These are phyloP conservation scores for Inonotus hispidus DNA, from an alignment of 1,284 basidiomycete genomes.

Conservation along the genomic window DNA sequence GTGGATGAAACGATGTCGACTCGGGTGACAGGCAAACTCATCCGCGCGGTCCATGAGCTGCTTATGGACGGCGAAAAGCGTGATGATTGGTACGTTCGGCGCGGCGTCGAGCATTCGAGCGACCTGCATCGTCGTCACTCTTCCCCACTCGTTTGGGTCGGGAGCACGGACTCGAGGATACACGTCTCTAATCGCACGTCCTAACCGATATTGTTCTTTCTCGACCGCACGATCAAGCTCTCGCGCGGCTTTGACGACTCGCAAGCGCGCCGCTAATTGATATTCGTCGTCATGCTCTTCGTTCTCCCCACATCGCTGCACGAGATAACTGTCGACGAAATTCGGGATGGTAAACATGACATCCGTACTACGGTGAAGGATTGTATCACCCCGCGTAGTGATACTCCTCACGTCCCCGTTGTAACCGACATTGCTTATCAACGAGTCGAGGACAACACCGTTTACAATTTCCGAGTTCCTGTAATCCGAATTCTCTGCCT, in stretches of 20 bases:
- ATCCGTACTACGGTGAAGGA: slow-evolving; percentile 42
- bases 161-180: slow-evolving; percentile 44
- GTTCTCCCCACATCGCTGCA: slow-evolving; percentile 41
- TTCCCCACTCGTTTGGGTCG: slow-evolving; percentile 45
- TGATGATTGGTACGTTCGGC: slow-evolving; percentile 31
- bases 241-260: slow-evolving; percentile 49
- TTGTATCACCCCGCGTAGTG: slow-evolving; percentile 45
- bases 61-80: slow-evolving; percentile 66
- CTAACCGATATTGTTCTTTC: slow-evolving; percentile 33
- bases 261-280: slow-evolving; percentile 51
- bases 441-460: slow-evolving; percentile 41
- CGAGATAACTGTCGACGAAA: slow-evolving; percentile 43
- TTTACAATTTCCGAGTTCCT: slow-evolving; percentile 41
- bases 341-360: slow-evolving; percentile 53
- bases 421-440: slow-evolving; percentile 31
- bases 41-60: slow-evolving; percentile 62
- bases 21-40: slow-evolving; percentile 59
- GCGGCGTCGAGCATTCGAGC: slow-evolving; percentile 36
- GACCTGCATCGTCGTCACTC: slow-evolving; percentile 45
- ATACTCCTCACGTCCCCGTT: slow-evolving; percentile 38
- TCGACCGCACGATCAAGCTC: slow-evolving; percentile 43
- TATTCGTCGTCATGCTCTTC: slow-evolving; percentile 27
- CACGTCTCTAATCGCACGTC: slow-evolving; percentile 29
- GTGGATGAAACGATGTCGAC: slow-evolving; percentile 51
- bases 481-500: neutral